Base-by-base conservation (phyloP, 1,139 yeast species). In the Pichia norvegensis region DNA sequence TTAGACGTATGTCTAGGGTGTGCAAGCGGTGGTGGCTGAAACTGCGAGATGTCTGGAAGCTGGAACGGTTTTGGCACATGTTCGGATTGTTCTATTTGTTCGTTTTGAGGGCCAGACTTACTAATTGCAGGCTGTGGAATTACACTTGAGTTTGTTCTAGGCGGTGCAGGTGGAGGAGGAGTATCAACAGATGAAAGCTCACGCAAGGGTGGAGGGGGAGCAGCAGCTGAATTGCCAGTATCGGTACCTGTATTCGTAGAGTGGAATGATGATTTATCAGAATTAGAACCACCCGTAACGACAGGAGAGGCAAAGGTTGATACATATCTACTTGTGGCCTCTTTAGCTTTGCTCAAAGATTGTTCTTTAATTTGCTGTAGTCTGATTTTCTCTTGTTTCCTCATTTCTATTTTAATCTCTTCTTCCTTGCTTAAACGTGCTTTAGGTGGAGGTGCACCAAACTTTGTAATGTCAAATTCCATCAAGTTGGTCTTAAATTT, bases 361-460 rank as follows among this genome's bases (percentile, higher is more conserved):
- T 55, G 60, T 39, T 55, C 58, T 37, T 52, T 56, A 45, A 60
- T 55, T 35, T 52, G 51, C 29, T 52, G 55, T 45, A 58, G 46
- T 44, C 64, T 48, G 1, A 33, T 29, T 38, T 54, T 54, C 36
- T 54, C 54, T 7, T 53, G 60, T 36, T 49, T 49, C 13, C 59
- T 55, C 38, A 48, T 49, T 36, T 53, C 55, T 2, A 44, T 38
- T 19, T 54, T 55, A 10, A 46, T 40, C 33, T 48, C 49, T 38
- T 61, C 64, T 4, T 55, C 57, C 16, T 42, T 48, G 13, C 52
- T 51, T 31, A 55, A 46, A 42, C 53, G 55, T 1, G 63, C 59
- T 38, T 51, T 61, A n/a, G 66, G 65, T 10, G 65, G 67, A 2
- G 66, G 65, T 3, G 67, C 61, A 5, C 66, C 70, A 50, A 55